Conservation (phyloP, 352 stramenopile species). For the Globisporangium solare region DNA sequence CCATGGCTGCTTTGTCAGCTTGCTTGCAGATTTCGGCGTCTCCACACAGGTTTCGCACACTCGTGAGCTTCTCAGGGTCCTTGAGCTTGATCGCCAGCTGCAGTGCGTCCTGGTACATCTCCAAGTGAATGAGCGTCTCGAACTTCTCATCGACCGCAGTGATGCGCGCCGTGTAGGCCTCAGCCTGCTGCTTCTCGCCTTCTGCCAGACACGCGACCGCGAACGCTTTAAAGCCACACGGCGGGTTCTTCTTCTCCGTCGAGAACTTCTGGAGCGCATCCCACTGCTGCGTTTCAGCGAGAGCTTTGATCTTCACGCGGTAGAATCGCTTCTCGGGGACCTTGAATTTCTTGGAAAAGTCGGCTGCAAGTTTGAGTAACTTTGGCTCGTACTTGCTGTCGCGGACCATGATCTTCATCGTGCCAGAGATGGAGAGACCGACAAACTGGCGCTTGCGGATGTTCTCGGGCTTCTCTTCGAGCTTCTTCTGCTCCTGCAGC, state of each 20-base stretch:
- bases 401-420: slow-evolving; percentile 73
- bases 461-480: slow-evolving; percentile 79
- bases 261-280: slow-evolving; percentile 85
- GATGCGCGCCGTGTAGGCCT: slow-evolving; percentile 77
- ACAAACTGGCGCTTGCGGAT: slow-evolving; percentile 79
- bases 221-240: slow-evolving; percentile 83
- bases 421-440: slow-evolving; percentile 83
- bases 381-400: slow-evolving; percentile 84
- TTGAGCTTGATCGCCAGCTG: slow-evolving; percentile 84
- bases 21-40: slow-evolving; percentile 71
- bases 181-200: slow-evolving; percentile 77
- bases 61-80: slow-evolving; percentile 84
- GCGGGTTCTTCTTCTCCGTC: slow-evolving; percentile 80
- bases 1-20: slow-evolving; percentile 75
- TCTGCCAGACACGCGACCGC: slow-evolving; percentile 71
- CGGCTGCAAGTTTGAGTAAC: slow-evolving; percentile 52
- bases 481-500: slow-evolving; percentile 79
- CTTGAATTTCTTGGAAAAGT: slow-evolving; percentile 87
- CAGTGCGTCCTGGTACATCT: slow-evolving; percentile 79
- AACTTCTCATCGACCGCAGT: slow-evolving; percentile 84
- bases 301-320: slow-evolving; percentile 87
- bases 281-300: slow-evolving; percentile 84
- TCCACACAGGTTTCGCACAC: slow-evolving; percentile 72
- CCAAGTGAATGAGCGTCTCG: slow-evolving; percentile 80
- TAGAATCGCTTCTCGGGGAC: slow-evolving; percentile 90